These are phyloP conservation scores for Tephrocybe sp. DNA, from an alignment of 768 basidiomycete species.

Conservation along the genomic window DNA sequence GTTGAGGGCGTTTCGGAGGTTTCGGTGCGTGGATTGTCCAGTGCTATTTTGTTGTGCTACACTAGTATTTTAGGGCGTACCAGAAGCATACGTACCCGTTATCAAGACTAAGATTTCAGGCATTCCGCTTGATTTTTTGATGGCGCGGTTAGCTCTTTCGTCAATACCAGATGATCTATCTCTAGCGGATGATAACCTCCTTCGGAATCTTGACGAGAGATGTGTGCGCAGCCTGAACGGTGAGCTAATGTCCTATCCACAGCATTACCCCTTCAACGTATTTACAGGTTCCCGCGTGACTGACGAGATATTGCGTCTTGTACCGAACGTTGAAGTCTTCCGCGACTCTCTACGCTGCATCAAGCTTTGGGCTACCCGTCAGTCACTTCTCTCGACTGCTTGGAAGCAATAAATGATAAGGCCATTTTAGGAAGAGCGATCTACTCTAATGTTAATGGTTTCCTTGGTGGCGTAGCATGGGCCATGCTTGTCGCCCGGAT, in stretches of 20 bases:
- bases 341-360: slow-evolving; percentile 94
- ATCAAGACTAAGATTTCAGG: slow-evolving; percentile 90
- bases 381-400: slow-evolving; percentile 27
- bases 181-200: slow-evolving; percentile 85
- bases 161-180: slow-evolving; percentile 92
- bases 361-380: slow-evolving; percentile 96
- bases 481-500: slow-evolving; percentile 98
- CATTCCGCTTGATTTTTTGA: slow-evolving; percentile 91
- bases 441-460: slow-evolving; percentile 97
- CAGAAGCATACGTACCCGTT: slow-evolving; percentile 95
- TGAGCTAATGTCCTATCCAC: slow-evolving; percentile 24
- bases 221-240: slow-evolving; percentile 95
- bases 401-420: neutral
- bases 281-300: slow-evolving; percentile 86
- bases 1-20: slow-evolving; percentile 85
- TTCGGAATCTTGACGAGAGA: slow-evolving; percentile 91
- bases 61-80: slow-evolving; percentile 69
- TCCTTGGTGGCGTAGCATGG: slow-evolving; percentile 98
- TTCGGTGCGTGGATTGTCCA: slow-evolving; percentile 58
- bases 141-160: slow-evolving; percentile 85
- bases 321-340: slow-evolving; percentile 93
- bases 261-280: slow-evolving; percentile 1
- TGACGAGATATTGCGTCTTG: slow-evolving; percentile 92
- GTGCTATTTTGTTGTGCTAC: neutral
- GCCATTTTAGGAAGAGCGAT: slow-evolving; percentile 78